Evolutionary conservation across 2,329 filamentous ascomycete genomes (phyloP).

Genomic region (Mycogone perniciosa): DNA sequence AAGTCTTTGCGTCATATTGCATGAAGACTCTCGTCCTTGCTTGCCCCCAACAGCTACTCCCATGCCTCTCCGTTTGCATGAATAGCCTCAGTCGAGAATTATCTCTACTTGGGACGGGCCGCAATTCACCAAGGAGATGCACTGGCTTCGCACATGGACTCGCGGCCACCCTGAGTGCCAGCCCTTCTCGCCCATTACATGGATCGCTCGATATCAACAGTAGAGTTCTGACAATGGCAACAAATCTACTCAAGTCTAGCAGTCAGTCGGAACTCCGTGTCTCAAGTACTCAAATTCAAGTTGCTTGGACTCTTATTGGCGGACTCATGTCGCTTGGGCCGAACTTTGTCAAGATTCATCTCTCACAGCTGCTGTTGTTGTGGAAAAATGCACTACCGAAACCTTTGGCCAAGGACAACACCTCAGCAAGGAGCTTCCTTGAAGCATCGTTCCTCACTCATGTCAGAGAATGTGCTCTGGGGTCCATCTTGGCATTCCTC

Average conservation of each 20-base stretch:
- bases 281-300: conserved; percentile 91
- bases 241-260: conserved; percentile 84
- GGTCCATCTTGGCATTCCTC: conserved; percentile 85
- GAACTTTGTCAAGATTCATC: conserved; percentile 97
- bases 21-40: conserved; percentile 82
- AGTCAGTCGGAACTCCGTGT: conserved; percentile 84
- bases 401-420: conserved; percentile 87
- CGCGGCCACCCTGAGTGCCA: conserved; percentile 84
- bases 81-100: conserved; percentile 89
- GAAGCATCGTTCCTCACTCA: conserved; percentile 92
- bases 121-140: conserved; percentile 76
- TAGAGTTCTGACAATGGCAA: conserved; percentile 83
- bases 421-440: conserved; percentile 71
- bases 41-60: conserved; percentile 85
- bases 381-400: conserved; percentile 98
- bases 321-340: conserved; percentile 94
- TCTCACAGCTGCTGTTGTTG: conserved; percentile 84
- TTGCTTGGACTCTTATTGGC: conserved; percentile 95
- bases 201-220: conserved; percentile 95
- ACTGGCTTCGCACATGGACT: conserved; percentile 88
- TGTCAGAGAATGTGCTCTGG: conserved; percentile 87
- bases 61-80: conserved; percentile 91
- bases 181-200: conserved; percentile 79
- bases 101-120: conserved; percentile 63
- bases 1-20: conserved; percentile 81